phyloP scores from a whole-genome alignment of 176 grass and related monocot species.

The Tillandsia fasciculata region DNA sequence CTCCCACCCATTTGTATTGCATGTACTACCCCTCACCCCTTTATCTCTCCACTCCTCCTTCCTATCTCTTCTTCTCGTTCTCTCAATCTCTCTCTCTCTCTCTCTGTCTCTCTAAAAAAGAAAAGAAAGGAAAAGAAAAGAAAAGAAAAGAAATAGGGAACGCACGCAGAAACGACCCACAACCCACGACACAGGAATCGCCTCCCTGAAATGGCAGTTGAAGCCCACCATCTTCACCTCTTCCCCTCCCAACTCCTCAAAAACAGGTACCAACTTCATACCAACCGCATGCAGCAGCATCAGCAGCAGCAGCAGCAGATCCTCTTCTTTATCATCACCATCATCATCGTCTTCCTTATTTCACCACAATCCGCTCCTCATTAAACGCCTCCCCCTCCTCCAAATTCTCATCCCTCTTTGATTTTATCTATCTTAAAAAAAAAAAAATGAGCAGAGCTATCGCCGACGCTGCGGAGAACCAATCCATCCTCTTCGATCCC shows the following conservation, averaged over 20 bases:
- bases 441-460: not conserved
- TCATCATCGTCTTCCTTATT: too few species aligned
- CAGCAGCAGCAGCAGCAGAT: too few species aligned
- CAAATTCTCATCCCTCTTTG: not conserved
- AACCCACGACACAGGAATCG: conserved; percentile 5
- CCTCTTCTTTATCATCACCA: too few species aligned
- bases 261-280: conserved; percentile 9
- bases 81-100: conserved; percentile 24
- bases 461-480: conserved; percentile 1
- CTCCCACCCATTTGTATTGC: conserved; percentile 6
- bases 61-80: not conserved
- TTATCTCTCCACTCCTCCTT: too few species aligned
- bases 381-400: not conserved
- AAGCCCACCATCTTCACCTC: conserved; percentile 35
- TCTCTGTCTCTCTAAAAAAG: conserved; percentile 16
- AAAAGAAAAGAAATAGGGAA: conserved; percentile 4
- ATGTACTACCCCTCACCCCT: not conserved
- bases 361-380: not conserved
- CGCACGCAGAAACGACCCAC: conserved; percentile 1
- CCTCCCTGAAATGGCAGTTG: conserved; percentile 41
- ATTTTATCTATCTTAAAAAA: not conserved
- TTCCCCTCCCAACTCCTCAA: conserved; percentile 11
- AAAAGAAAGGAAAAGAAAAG: conserved; percentile 5
- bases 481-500: not conserved
- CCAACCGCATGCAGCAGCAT: not conserved